Evolutionary conservation across 2,329 filamentous ascomycete genomes (phyloP).

Genomic region (Lasiodiplodia hormozganensis): DNA sequence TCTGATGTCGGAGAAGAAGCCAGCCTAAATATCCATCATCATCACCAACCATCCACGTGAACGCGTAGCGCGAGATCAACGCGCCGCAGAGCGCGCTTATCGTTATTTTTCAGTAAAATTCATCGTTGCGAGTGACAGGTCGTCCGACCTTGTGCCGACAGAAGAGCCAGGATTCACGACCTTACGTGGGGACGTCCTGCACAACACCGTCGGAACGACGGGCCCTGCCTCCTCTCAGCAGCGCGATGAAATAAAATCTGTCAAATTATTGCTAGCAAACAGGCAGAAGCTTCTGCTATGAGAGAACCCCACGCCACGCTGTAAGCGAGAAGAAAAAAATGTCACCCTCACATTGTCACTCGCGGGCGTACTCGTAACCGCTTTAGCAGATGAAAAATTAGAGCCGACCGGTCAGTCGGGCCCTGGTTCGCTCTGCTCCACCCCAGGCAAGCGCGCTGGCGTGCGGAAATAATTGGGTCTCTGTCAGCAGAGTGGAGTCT

Average conservation of each 20-base stretch:
- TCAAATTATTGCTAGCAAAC: too few relatives aligned
- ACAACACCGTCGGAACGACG: neutral
- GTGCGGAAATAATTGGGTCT: neutral
- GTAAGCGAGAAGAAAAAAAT: neutral
- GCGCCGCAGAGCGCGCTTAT: neutral
- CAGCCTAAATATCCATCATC: neutral
- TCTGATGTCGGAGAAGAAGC: too few relatives aligned
- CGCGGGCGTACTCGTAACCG: neutral
- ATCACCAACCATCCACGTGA: neutral
- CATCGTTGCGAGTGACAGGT: neutral
- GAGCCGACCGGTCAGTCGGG: neutral
- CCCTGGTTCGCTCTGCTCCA: neutral
- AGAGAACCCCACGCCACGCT: neutral
- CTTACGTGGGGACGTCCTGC: neutral
- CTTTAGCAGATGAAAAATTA: neutral
- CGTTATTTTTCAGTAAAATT: neutral
- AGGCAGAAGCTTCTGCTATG: neutral
- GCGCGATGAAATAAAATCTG: too few relatives aligned
- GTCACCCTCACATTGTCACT: neutral
- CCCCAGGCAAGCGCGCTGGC: neutral
- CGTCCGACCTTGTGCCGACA: too few relatives aligned
- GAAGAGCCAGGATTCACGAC: neutral
- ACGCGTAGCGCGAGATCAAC: neutral
- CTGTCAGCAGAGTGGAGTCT: neutral
- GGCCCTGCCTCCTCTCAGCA: too few relatives aligned